Percentiles rank a stretch among this genome's conserved stretches.
phyloP scores from a whole-genome alignment of 495 filamentous ascomycete species.

The Penicillium parvum region DNA sequence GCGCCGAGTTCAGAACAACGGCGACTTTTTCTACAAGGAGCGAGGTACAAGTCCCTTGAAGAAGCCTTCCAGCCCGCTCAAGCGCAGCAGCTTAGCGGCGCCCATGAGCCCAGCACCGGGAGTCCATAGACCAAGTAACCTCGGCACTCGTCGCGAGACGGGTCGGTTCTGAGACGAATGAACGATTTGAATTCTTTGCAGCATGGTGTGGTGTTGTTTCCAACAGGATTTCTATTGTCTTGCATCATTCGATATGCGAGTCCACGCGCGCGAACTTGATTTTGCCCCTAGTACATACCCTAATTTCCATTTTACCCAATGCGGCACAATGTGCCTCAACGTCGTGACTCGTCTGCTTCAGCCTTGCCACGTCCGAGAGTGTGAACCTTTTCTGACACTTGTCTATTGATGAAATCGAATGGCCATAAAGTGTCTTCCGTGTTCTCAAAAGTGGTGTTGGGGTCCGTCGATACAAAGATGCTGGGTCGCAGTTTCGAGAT shows the following conservation, averaged over 20 bases:
- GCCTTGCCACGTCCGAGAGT: slow-evolving; percentile 17
- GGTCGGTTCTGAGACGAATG: slow-evolving; percentile 30
- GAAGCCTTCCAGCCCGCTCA: slow-evolving; percentile 39
- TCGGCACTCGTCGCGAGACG: slow-evolving; percentile 34
- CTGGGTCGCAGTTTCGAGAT: neutral
- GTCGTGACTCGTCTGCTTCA: neutral
- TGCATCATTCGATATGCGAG: neutral
- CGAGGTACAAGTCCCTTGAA: slow-evolving; percentile 33
- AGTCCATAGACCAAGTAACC: slow-evolving; percentile 22
- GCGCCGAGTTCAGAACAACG: slow-evolving; percentile 32
- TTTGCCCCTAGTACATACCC: slow-evolving; percentile 10
- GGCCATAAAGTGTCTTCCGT: no score
- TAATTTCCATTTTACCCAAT: slow-evolving; percentile 7
- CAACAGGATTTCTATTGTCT: slow-evolving; percentile 4
- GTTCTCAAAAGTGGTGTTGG: neutral
- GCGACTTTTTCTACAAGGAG: slow-evolving; percentile 40
- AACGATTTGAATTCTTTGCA: slow-evolving; percentile 6
- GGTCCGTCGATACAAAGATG: neutral
- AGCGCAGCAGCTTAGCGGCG: slow-evolving; percentile 40
- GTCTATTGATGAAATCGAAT: no score
- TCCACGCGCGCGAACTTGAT: neutral
- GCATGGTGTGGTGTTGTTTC: neutral
- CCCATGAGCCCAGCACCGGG: slow-evolving; percentile 25
- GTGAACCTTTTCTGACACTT: slow-evolving; percentile 3
- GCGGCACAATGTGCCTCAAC: slow-evolving; percentile 1